Evolutionary conservation across 2,329 filamentous ascomycete species (phyloP).

Genomic region (Parastagonospora avenae): DNA sequence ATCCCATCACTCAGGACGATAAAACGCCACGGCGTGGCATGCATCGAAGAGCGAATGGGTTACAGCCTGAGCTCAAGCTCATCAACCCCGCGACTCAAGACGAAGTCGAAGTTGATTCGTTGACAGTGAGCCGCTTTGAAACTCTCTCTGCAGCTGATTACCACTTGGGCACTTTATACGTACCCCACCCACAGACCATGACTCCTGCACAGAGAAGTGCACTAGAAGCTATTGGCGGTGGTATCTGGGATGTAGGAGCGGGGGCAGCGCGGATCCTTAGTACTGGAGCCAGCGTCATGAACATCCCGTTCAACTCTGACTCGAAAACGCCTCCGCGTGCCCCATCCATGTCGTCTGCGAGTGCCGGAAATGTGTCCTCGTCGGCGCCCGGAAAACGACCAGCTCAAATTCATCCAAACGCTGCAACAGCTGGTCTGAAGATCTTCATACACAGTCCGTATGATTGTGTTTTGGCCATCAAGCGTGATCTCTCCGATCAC

Average conservation of each 20-base stretch:
- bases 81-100: constrained; percentile 85
- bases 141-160: constrained; percentile 88
- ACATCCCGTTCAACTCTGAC: constrained; percentile 49
- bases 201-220: constrained; percentile 71
- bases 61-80: constrained; percentile 85
- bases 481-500: constrained; percentile 84
- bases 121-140: constrained; percentile 86
- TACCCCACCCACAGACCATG: constrained; percentile 68
- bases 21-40: constrained; percentile 69
- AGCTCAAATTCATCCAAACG: constrained; percentile 53
- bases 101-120: constrained; percentile 83
- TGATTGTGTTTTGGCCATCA: constrained; percentile 91
- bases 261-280: constrained; percentile 87
- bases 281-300: constrained; percentile 76
- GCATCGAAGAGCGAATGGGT: constrained; percentile 74
- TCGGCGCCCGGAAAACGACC: constrained; percentile 28
- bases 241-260: constrained; percentile 89
- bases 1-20: constrained; percentile 58
- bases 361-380: constrained; percentile 35
- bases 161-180: constrained; percentile 82
- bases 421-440: constrained; percentile 66
- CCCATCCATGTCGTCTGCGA: constrained; percentile 40
- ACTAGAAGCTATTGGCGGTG: constrained; percentile 74
- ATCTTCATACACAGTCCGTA: constrained; percentile 97
- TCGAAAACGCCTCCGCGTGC: constrained; percentile 32